A percentile compares a stretch with the other conserved stretches of the same genome.
phyloP scores from a whole-genome alignment of 2,329 filamentous ascomycete genomes.

The Nothopassalora personata region DNA sequence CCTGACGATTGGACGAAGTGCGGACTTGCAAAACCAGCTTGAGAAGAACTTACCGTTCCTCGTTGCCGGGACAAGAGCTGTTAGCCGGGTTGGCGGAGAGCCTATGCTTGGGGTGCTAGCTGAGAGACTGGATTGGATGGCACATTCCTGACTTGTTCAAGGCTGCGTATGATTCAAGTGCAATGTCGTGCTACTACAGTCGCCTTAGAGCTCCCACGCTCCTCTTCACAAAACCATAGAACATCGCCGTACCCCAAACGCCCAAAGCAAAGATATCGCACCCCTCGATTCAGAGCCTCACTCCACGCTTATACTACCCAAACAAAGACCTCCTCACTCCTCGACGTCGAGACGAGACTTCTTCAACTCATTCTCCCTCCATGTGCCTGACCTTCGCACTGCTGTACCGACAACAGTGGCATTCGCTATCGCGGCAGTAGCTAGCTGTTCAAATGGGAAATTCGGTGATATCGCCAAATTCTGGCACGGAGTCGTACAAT shows the following conservation, averaged over 20 bases:
- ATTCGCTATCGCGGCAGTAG: too few relatives aligned
- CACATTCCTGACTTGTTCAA: not conserved
- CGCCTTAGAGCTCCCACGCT: not conserved
- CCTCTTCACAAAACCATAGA: too few relatives aligned
- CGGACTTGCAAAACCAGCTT: slow-evolving; percentile 53
- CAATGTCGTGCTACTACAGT: not conserved
- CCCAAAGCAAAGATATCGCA: too few relatives aligned
- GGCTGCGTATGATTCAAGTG: not conserved
- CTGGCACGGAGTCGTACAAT: not conserved
- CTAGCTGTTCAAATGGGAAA: too few relatives aligned
- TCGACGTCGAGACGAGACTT: not conserved
- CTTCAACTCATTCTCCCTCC: not conserved
- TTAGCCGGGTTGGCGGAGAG: slow-evolving; percentile 68
- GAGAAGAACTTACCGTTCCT: slow-evolving; percentile 65
- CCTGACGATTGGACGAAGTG: not conserved
- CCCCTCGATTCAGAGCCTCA: too few relatives aligned
- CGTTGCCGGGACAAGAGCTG: slow-evolving; percentile 64
- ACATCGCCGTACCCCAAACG: too few relatives aligned
- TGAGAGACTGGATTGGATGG: slow-evolving; percentile 62
- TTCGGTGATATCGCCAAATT: not conserved
- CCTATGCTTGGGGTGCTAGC: slow-evolving; percentile 73
- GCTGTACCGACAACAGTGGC: too few relatives aligned
- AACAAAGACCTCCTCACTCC: not conserved
- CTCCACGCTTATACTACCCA: not conserved
- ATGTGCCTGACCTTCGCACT: too few relatives aligned